Conservation (phyloP, 768 basidiomycete species). For the Rhodocollybia butyracea region DNA sequence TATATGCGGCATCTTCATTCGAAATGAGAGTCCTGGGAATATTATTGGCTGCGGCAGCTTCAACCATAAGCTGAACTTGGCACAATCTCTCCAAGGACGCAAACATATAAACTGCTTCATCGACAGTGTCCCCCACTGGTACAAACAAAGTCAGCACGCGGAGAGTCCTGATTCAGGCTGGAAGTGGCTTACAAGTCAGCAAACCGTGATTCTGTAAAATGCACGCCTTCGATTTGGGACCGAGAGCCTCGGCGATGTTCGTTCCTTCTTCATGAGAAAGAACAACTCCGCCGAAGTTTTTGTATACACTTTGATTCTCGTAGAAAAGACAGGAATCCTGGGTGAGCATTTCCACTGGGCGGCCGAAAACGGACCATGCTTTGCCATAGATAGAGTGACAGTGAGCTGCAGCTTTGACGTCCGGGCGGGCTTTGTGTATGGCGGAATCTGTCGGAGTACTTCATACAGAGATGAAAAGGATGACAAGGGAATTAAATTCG, state of each 20-base stretch:
- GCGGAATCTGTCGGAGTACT: slow-evolving; percentile 35
- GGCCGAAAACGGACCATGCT: slow-evolving; percentile 45
- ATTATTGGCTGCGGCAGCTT: slow-evolving; percentile 32
- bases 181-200: slow-evolving; percentile 13
- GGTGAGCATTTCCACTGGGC: slow-evolving; percentile 37
- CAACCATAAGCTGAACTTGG: slow-evolving; percentile 43
- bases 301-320: slow-evolving; percentile 40
- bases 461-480: neutral
- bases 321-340: slow-evolving; percentile 45
- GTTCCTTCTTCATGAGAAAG: slow-evolving; percentile 40
- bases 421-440: slow-evolving; percentile 44
- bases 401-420: slow-evolving; percentile 45
- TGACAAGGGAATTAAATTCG: neutral
- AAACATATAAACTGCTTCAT: slow-evolving; percentile 42
- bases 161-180: no score
- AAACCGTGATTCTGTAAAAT: slow-evolving; percentile 44
- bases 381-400: slow-evolving; percentile 47
- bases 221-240: slow-evolving; percentile 33
- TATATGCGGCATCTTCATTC: slow-evolving; percentile 22
- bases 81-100: slow-evolving; percentile 42
- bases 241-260: slow-evolving; percentile 41
- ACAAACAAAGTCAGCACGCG: neutral
- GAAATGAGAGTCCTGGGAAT: slow-evolving; percentile 20
- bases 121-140: slow-evolving; percentile 36
- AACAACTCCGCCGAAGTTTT: slow-evolving; percentile 46